Evolutionary conservation across 225 moss, liverwort and hornwort genomes (phyloP), one percentile per base, ranked within the genome.

Genomic region (Polytrichum formosum): DNA sequence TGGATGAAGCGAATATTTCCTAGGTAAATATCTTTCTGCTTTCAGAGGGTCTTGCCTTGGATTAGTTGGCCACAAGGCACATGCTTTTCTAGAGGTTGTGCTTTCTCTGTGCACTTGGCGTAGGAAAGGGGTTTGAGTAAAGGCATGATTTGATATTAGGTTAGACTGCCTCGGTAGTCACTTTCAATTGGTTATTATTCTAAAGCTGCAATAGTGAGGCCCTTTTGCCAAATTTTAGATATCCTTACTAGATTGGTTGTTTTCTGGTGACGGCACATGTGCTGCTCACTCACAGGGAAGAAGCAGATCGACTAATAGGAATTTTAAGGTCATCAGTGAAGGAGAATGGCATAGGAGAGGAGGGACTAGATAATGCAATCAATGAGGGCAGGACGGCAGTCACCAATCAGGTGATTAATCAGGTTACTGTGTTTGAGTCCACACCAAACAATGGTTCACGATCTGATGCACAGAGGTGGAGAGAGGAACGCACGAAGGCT

Each of bases 271-370:
- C 75, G 87, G 28, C 13, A 53, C 4, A 78, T 65, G 8, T 62
- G 22, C 2, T 61, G 18, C n/a, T 54, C 65, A 17, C 81, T 61
- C 27, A 26, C 80, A 96, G 96, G 73, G 96, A 93, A 72, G 96
- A 93, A 75, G 91, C 79, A 67, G 86, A 90, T 61, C 87, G 84
- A n/a, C 64, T 96, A 76, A 85, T 91, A 54, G 88, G 77, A 58
- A 77, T 91, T 65, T 65, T 93, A 67, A 86, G 84, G 72, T 87
- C 90, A 18, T 91, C 91, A 66, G 77, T 84, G 33, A 84, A 87
- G 59, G 87, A 85, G 71, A 90, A 67, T 65, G 91, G 85, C 55
- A 70, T 74, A 67, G 79, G 72, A 19, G 87, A 83, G 56, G 85
- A 78, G 65, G 82, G 83, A 68, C 69, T 70, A 56, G 91, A 72